Conservation (phyloP, 2,329 filamentous ascomycete species). For the Fusarium coffeatum region DNA sequence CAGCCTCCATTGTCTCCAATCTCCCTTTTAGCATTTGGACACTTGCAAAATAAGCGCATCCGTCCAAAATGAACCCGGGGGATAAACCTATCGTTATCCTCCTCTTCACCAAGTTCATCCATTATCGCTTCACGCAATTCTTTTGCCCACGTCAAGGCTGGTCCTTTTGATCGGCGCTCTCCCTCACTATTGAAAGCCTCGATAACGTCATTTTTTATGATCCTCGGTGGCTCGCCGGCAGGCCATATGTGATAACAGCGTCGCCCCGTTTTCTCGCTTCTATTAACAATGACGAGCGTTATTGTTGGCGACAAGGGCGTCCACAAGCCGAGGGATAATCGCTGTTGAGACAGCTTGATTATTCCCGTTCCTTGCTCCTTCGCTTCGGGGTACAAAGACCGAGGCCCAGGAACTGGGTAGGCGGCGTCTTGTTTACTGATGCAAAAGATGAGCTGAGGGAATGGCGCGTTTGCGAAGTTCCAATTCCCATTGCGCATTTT, state of each 20-base stretch:
- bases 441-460: neutral
- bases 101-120: neutral
- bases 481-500: neutral
- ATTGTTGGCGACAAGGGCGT: neutral
- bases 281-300: neutral
- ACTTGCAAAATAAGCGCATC: neutral
- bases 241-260: neutral
- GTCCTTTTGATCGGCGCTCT: neutral
- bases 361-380: neutral
- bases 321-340: neutral
- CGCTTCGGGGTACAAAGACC: neutral
- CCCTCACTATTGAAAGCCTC: neutral
- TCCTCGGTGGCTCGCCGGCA: neutral
- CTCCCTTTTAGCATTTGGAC: neutral
- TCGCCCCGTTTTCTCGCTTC: rapidly evolving
- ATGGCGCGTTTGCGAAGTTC: neutral
- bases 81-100: neutral
- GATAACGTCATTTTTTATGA: rapidly evolving
- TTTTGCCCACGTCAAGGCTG: neutral
- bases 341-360: neutral
- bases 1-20: neutral
- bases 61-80: no score
- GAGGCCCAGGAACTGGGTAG: neutral
- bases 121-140: neutral
- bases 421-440: neutral